Base-by-base conservation (phyloP, 2,329 filamentous ascomycete genomes). In the Aspergillus latus region DNA sequence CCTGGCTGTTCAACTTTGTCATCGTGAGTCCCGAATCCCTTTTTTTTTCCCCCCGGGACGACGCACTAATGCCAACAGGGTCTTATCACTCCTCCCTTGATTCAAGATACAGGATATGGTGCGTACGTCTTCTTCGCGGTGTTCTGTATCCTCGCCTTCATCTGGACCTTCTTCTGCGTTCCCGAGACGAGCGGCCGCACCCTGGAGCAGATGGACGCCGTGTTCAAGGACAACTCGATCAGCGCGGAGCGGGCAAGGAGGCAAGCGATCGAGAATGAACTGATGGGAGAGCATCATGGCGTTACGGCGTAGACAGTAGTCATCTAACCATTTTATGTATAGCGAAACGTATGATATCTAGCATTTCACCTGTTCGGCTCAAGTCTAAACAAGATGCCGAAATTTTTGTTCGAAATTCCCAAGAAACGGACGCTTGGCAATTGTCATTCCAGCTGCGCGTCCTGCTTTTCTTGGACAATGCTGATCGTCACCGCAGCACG, bases 1-100 rank as follows among this genome's bases (percentile, higher is more conserved):
- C 85, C 71, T 89, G 87, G 79, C 70, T 86, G 2, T 84, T 82
- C 66, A 86, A 87, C 67, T 87, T 87, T 60, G 80, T 85, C 49
- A 83, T 86, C 28, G 74, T 74, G 56, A 65, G 69, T 66, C 5
- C 78, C 76, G 5, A 65, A 4, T 16, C 30, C 5, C 36, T 48
- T 7, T 34, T 32, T 16, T 26, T 5, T 6, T 10, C 4, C 6
- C 6, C 8, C 10, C 39, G 6, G 71, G 13, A 16, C 4, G n/a
- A 13, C 78, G 21, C 21, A 39, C 48, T 49, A 54, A 55, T 30
- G 16, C 10, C 8, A 5, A 26, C 21, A 75, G 51, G 85, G 87
- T 36, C 80, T 88, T 64, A 81, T 88, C 29, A 88, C 85, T 0
- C 87, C 86, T 0, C 80, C 85, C 1, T 79, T 88, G 37, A 81